A percentile compares a stretch with the other conserved stretches of the same genome.
phyloP scores from a whole-genome alignment of 2,329 filamentous ascomycete genomes.

The Aschersonia sp. region DNA sequence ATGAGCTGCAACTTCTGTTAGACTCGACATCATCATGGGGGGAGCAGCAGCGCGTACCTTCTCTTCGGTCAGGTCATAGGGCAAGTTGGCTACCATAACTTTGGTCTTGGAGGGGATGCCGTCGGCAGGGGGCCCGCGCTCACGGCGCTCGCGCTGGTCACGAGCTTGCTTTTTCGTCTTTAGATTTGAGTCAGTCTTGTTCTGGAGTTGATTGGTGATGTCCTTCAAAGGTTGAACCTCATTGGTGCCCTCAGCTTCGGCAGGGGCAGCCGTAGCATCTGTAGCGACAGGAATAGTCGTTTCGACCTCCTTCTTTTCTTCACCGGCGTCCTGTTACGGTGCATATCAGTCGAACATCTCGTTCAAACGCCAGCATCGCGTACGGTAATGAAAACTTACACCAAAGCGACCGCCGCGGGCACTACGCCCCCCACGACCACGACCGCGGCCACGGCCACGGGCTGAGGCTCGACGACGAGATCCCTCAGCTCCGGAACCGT shows the following conservation, averaged over 20 bases:
- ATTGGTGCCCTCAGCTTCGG: constrained; percentile 29
- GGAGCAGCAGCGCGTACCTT: constrained; percentile 47
- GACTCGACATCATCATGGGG: neutral
- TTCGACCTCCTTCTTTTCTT: constrained; percentile 33
- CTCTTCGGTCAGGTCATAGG: constrained; percentile 94
- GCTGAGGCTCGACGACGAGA: constrained; percentile 47
- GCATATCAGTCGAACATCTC: neutral
- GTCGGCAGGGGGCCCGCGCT: constrained; percentile 93
- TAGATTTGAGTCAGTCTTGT: constrained; percentile 42
- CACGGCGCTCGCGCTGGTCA: constrained; percentile 45
- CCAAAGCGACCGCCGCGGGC: constrained; percentile 41
- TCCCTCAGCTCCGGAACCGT: constrained; percentile 56
- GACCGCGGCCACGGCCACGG: constrained; percentile 53
- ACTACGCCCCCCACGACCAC: constrained; percentile 51
- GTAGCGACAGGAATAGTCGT: constrained; percentile 21
- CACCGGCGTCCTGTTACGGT: constrained; percentile 15
- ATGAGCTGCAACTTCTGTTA: constrained; percentile 53
- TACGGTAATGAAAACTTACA: constrained; percentile 12
- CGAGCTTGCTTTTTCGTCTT: constrained; percentile 43
- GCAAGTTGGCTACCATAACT: constrained; percentile 99
- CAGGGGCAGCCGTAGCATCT: constrained; percentile 29
- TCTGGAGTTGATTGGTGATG: constrained; percentile 40
- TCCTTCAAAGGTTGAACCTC: constrained; percentile 47
- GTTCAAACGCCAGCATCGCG: neutral
- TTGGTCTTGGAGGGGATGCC: constrained; percentile 98